Evolutionary conservation across 805 yeast genomes (phyloP), one percentile per base, ranked within the genome.

Genomic region (Myxozyma mucilagina): DNA sequence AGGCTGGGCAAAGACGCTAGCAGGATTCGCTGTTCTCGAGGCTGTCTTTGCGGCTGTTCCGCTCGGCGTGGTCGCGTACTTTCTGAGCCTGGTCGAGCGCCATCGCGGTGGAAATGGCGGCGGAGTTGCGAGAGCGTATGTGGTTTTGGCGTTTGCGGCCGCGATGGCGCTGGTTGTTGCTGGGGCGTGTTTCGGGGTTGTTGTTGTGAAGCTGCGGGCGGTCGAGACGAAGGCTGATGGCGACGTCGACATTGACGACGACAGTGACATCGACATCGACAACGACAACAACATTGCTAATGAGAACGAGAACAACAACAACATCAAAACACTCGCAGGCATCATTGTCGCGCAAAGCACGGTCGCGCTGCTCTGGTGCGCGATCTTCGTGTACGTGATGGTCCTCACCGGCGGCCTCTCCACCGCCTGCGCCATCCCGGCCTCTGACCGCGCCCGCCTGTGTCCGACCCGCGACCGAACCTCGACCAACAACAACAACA

Each of bases 371-470:
- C 38, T 57, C 18, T 61, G 65, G 65, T 11, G 24, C 5, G 61
- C 32, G 24, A n/a, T 61, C 13, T 61, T 61, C 36, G 42, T 61
- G 14, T 61, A 61, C 36, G 48, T 61, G 29, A 61, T 61, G 65
- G 13, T 52, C 14, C 10, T 57, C 11, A 49, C 65, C 13, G 65
- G 65, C 29, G 65, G 65, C 5, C 51, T 61, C 24, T 61, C 65
- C 45, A 57, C 65, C 2, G 14, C 53, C 31, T 61, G 65, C 44
- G 36, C 59, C 10, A 54, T 61, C 20, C 62, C 54, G 34, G 35
- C 57, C 42, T 51, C 56, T 11, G 56, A 42, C 18, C n/a, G 31
- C 7, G 31, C 52, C 13, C 57, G 64, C 49, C 24, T 18, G 1
- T 60, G 53, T 3, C 35, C n/a, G n/a, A n/a, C n/a, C n/a, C n/a